Evolutionary conservation across 2,329 filamentous ascomycete genomes (phyloP).

Genomic region (Neoascochyta sp.): DNA sequence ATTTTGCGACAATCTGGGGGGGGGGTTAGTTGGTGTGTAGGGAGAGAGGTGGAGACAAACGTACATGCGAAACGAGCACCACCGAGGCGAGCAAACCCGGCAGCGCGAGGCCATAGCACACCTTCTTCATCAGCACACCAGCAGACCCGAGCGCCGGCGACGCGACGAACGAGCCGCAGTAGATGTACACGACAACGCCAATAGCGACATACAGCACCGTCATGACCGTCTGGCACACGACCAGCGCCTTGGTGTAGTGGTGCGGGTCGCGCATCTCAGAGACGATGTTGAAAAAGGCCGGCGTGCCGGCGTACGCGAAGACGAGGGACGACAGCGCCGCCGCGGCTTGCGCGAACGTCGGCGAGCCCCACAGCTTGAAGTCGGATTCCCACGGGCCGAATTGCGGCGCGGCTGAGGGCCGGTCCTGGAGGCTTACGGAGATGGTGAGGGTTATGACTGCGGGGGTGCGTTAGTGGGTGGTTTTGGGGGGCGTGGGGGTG

Average conservation of each 20-base stretch:
- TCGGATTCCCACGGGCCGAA: slow-evolving; percentile 21
- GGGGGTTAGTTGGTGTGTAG: neutral
- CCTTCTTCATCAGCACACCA: slow-evolving; percentile 57
- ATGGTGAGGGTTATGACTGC: slow-evolving; percentile 13
- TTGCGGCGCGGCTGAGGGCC: slow-evolving; percentile 15
- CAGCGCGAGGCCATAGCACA: slow-evolving; percentile 55
- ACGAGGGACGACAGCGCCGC: slow-evolving; percentile 56
- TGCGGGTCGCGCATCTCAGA: slow-evolving; percentile 59
- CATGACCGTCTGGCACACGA: slow-evolving; percentile 56
- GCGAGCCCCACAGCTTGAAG: slow-evolving; percentile 55
- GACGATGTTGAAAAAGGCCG: slow-evolving; percentile 61
- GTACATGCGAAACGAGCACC: slow-evolving; percentile 8
- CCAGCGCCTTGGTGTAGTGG: slow-evolving; percentile 60
- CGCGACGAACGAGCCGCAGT: slow-evolving; percentile 60
- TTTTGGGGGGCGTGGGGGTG: neutral
- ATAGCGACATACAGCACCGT: slow-evolving; percentile 57
- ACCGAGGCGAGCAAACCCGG: slow-evolving; percentile 7
- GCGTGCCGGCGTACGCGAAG: slow-evolving; percentile 53
- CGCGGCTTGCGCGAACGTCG: slow-evolving; percentile 55
- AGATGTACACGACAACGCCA: slow-evolving; percentile 57
- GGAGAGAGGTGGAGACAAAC: slow-evolving; percentile 31
- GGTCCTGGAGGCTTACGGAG: slow-evolving; percentile 13
- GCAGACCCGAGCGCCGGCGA: slow-evolving; percentile 60
- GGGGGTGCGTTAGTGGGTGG: neutral
- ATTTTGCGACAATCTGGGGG: slow-evolving; percentile 53